Conservation (phyloP, 345 rosid genomes). For the Corchorus olitorius region DNA sequence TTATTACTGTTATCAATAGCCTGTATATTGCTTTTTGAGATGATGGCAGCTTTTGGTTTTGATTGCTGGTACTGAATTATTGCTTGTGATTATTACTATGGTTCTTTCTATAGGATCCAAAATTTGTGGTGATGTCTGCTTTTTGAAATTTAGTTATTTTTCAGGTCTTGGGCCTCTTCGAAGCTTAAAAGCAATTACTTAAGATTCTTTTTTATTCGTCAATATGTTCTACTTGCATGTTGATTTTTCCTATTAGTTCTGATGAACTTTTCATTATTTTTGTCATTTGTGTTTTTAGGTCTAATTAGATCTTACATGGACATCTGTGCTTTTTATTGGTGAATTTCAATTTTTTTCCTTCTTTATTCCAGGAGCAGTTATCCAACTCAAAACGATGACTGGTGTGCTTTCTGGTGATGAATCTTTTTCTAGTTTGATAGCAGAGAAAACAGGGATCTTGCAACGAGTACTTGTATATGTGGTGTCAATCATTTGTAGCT, state of each 20-base stretch:
- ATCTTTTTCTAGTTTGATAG: slow-evolving; percentile 36
- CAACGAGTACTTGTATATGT: slow-evolving; percentile 55
- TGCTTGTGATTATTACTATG: neutral
- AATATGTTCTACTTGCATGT: neutral
- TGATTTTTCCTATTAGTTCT: neutral
- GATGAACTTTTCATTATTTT: neutral
- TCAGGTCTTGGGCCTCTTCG: neutral
- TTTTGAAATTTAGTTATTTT: neutral
- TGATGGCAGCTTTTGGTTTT: slow-evolving; percentile 9
- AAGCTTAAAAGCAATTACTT: neutral
- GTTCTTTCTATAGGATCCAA: neutral
- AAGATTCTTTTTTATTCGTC: slow-evolving; percentile 12
- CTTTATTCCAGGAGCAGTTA: slow-evolving; percentile 59
- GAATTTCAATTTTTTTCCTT: neutral
- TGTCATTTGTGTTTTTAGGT: neutral
- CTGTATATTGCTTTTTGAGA: neutral
- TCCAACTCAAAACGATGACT: slow-evolving; percentile 63
- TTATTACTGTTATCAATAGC: slow-evolving; percentile 8
- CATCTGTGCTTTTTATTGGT: neutral
- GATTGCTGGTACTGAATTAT: slow-evolving; percentile 9
- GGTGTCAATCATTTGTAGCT: slow-evolving; percentile 55
- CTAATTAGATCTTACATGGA: neutral
- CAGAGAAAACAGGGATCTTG: slow-evolving; percentile 48
- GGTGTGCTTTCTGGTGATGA: slow-evolving; percentile 55
- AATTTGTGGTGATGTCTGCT: neutral